Percentiles rank a stretch among this genome's conserved stretches.
phyloP scores from a whole-genome alignment of 2,329 filamentous ascomycete genomes.

The Aplosporella prunicola region DNA sequence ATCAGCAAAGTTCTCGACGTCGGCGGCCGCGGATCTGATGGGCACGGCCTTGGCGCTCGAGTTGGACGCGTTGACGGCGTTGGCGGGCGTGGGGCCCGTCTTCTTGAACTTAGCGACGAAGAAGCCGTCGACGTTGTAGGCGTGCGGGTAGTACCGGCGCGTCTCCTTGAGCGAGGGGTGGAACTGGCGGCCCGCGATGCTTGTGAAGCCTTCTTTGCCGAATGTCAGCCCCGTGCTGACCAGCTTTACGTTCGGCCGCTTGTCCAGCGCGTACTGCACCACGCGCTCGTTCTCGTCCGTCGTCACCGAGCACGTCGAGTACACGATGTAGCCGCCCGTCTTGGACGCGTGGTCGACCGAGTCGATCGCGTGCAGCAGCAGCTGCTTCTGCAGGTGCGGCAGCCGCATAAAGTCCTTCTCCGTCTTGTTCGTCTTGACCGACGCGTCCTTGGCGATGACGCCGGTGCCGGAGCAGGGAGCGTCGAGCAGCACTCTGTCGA shows the following conservation, averaged over 20 bases:
- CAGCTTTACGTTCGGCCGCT: slow-evolving; percentile 85
- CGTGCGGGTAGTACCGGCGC: slow-evolving; percentile 78
- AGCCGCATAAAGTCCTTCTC: slow-evolving; percentile 89
- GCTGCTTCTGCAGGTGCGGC: slow-evolving; percentile 89
- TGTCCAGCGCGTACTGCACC: slow-evolving; percentile 84
- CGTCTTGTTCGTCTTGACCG: slow-evolving; percentile 97
- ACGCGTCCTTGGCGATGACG: slow-evolving; percentile 93
- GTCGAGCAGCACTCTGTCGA: slow-evolving; percentile 88
- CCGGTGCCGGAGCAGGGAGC: slow-evolving; percentile 94
- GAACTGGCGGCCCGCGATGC: slow-evolving; percentile 85
- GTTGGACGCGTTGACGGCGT: slow-evolving; percentile 34
- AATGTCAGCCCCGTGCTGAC: slow-evolving; percentile 87
- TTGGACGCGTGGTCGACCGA: slow-evolving; percentile 85
- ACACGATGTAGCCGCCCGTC: slow-evolving; percentile 89
- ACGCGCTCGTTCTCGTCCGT: slow-evolving; percentile 92
- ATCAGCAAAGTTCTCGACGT: slow-evolving; percentile 50
- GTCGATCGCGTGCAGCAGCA: slow-evolving; percentile 87
- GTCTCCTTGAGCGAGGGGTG: slow-evolving; percentile 75
- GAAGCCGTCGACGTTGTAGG: slow-evolving; percentile 95
- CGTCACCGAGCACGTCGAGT: slow-evolving; percentile 92
- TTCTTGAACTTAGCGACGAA: slow-evolving; percentile 98
- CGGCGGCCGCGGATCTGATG: slow-evolving; percentile 18
- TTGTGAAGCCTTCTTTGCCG: slow-evolving; percentile 85
- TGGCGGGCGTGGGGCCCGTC: slow-evolving; percentile 63
- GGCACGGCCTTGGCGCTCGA: slow-evolving; percentile 21